Evolutionary conservation across 495 filamentous ascomycete genomes (phyloP).

Genomic region (Podospora conica): DNA sequence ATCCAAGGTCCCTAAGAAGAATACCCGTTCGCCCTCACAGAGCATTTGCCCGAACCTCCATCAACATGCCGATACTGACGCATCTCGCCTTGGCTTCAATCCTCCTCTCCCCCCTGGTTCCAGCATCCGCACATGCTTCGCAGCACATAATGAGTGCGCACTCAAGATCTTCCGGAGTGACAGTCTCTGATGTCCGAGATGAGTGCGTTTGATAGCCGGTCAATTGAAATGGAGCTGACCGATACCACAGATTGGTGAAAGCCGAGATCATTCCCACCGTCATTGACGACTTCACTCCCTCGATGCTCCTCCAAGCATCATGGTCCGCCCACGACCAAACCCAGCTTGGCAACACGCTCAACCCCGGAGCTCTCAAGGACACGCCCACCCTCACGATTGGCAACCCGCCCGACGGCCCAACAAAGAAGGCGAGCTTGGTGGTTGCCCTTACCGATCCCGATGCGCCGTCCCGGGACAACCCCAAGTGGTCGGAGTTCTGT

Average conservation of each 20-base stretch:
- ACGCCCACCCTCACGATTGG: constrained; percentile 41
- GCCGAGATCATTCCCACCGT: constrained; percentile 61
- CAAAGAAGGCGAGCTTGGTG: constrained; percentile 23
- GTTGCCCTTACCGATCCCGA: constrained; percentile 63
- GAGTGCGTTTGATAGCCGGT: neutral
- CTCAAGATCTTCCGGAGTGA: neutral
- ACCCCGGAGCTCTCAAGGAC: constrained; percentile 44
- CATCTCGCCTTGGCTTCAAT: neutral
- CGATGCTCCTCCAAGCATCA: constrained; percentile 42
- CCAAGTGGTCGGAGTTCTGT: constrained; percentile 65
- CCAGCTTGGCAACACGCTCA: constrained; percentile 56
- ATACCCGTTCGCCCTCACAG: neutral
- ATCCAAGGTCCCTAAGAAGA: neutral
- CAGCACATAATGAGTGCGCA: neutral
- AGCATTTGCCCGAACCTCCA: neutral
- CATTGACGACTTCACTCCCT: constrained; percentile 57
- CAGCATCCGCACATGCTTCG: neutral
- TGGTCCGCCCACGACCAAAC: constrained; percentile 45
- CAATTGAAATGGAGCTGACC: neutral
- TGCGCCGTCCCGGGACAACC: constrained; percentile 57
- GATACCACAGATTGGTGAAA: constrained; percentile 42
- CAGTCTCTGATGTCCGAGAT: neutral
- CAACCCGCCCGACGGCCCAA: neutral
- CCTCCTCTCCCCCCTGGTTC: neutral
- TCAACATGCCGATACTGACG: neutral